Evolutionary conservation across 495 filamentous ascomycete species (phyloP), one percentile per base, ranked within the genome.

Genomic region (Lasiosphaeria ovina): DNA sequence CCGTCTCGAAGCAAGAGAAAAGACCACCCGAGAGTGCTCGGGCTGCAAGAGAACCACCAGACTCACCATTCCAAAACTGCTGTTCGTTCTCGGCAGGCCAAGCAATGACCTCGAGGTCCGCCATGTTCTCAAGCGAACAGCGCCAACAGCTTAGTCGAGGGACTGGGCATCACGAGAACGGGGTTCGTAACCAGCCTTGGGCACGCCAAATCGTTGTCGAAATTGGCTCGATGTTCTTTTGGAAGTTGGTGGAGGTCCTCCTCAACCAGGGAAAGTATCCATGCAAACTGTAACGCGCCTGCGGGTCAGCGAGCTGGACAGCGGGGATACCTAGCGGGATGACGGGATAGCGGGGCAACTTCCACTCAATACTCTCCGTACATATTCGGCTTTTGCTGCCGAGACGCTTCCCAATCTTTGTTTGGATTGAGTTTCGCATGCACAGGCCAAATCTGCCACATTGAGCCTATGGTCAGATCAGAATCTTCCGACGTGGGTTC

Each of bases 1-100:
- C 3, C 49, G 57, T 42, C 5, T 36, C 14, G 44, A n/a, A 11
- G 44, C 4, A 47, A 47, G 44, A 14, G 44, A n/a, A 11, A 47
- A 4, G 44, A n/a, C 44, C 12, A 9, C 5, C 5, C 44, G 12
- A 14, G 44, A n/a, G 7, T 11, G 44, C 5, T 11, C 12, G 44
- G 44, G 44, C 44, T 47, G 12, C 12, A 47, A n/a, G 51, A 11
- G 14, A 45, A 40, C 24, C 32, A 40, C 14, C 12, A 51, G 10
- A 77, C 85, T 70, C 69, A 96, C 93, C 89, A 76, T 86, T 79
- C 94, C 94, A 97, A 77, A 97, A 94, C 76, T 96, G 89, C 72
- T 92, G 83, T 78, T 93, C 92, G 75, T 85, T 88, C 74, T 96
- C 91, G 70, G 90, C 79, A 66, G 77, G 78, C 36, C 83, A 85